phyloP scores from a whole-genome alignment of 352 stramenopile genomes.

The Chrysophaeum taylorii region DNA sequence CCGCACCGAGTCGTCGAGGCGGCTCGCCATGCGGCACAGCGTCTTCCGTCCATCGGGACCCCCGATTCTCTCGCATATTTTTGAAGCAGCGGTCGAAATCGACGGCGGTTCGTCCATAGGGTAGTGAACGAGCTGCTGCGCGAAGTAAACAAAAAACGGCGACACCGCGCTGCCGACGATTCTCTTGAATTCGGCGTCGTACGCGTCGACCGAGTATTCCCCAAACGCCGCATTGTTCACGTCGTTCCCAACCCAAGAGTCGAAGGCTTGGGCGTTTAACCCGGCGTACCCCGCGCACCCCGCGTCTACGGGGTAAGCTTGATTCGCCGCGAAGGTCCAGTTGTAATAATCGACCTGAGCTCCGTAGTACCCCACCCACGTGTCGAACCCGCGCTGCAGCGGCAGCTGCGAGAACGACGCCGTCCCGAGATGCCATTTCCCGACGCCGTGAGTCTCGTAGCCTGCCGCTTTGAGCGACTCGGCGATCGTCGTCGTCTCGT shows the following conservation, averaged over 20 bases:
- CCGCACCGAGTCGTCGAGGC: constrained; percentile 29
- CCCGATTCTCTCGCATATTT: constrained; percentile 11
- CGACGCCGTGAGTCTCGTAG: constrained; percentile 26
- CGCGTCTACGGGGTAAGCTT: no score
- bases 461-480: constrained; percentile 10
- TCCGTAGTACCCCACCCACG: constrained; percentile 16
- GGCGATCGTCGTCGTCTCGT: no score
- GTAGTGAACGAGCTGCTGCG: constrained; percentile 16
- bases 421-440: constrained; percentile 34
- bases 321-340: not conserved
- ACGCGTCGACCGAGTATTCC: no score
- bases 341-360: constrained; percentile 8
- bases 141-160: not conserved
- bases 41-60: not conserved
- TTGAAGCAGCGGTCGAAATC: no score
- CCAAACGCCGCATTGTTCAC: no score
- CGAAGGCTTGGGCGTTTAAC: no score
- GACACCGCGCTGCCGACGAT: no score
- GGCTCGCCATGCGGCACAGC: constrained; percentile 28
- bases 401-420: constrained; percentile 23
- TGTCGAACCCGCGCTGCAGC: constrained; percentile 23
- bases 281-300: no score
- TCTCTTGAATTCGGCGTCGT: no score
- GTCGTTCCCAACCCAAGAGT: no score
- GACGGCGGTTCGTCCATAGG: constrained; percentile 28